Evolutionary conservation across 352 stramenopile genomes (phyloP).

Genomic region (Albugo candida): DNA sequence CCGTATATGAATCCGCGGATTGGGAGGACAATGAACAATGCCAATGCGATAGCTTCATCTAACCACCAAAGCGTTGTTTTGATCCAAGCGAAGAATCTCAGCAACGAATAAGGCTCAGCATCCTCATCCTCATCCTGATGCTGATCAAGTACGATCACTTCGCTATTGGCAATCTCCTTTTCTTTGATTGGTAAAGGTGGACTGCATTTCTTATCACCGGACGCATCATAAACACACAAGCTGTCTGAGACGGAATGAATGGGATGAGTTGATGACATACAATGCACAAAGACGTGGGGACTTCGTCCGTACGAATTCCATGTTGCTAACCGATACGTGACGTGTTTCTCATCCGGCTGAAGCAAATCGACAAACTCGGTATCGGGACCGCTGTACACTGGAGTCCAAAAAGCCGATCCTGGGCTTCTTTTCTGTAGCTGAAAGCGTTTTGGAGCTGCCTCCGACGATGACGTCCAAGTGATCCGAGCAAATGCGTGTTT

Average conservation of each 20-base stretch:
- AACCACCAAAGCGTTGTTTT: slow-evolving; percentile 8
- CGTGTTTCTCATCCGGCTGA: not conserved
- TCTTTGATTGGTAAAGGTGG: too few species aligned
- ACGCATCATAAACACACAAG: not conserved
- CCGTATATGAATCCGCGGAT: slow-evolving; percentile 9
- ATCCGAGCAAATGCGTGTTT: not conserved
- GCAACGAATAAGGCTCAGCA: too few species aligned
- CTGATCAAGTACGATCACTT: not conserved
- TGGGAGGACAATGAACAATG: slow-evolving; percentile 4
- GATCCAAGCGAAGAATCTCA: slow-evolving; percentile 1
- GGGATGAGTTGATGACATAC: not conserved
- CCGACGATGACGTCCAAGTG: not conserved
- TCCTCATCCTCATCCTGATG: not conserved
- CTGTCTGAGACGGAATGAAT: not conserved
- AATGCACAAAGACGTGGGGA: not conserved
- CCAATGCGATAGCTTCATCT: slow-evolving; percentile 7
- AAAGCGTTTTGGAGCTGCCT: not conserved
- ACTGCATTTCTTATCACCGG: too few species aligned
- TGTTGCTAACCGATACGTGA: slow-evolving; percentile 5
- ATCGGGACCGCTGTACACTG: not conserved
- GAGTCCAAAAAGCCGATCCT: not conserved
- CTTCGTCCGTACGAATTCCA: slow-evolving; percentile 9
- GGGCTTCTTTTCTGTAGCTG: not conserved
- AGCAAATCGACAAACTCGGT: not conserved
- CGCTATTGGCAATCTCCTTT: not conserved